Conservation (phyloP, 805 yeast genomes). For the Barnettozyma populi region DNA sequence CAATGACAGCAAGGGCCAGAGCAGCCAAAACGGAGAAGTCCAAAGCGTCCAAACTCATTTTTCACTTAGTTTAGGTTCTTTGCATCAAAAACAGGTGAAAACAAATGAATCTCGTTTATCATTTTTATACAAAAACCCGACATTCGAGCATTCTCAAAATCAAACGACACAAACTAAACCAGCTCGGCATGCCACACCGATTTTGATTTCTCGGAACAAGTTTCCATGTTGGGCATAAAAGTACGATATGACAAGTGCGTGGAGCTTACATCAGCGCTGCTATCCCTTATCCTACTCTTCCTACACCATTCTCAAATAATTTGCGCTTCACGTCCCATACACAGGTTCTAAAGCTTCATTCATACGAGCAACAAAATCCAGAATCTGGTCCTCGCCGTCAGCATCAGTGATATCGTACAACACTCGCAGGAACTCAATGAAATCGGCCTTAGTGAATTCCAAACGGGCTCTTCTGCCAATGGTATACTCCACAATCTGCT, state of each 20-base stretch:
- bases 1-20: constrained; percentile 57
- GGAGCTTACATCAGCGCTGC: neutral
- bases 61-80: neutral
- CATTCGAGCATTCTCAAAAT: too few species aligned
- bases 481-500: constrained; percentile 25
- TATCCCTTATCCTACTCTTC: too few species aligned
- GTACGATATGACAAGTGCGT: too few species aligned
- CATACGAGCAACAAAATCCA: constrained; percentile 13
- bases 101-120: neutral
- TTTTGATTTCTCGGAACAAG: neutral
- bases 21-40: constrained; percentile 66
- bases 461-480: constrained; percentile 26
- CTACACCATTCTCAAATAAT: too few species aligned
- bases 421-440: constrained; percentile 20
- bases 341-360: constrained; percentile 16
- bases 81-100: neutral
- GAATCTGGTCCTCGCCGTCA: constrained; percentile 12
- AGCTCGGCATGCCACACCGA: neutral
- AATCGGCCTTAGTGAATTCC: constrained; percentile 24
- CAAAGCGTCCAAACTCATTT: constrained; percentile 59
- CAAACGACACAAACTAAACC: neutral
- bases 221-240: neutral
- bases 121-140: too few species aligned
- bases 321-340: too few species aligned
- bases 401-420: constrained; percentile 15